A percentile compares a stretch with the other conserved stretches of the same genome.
phyloP scores from a whole-genome alignment of 1,284 basidiomycete genomes.

The Rhodotorula sp. region DNA sequence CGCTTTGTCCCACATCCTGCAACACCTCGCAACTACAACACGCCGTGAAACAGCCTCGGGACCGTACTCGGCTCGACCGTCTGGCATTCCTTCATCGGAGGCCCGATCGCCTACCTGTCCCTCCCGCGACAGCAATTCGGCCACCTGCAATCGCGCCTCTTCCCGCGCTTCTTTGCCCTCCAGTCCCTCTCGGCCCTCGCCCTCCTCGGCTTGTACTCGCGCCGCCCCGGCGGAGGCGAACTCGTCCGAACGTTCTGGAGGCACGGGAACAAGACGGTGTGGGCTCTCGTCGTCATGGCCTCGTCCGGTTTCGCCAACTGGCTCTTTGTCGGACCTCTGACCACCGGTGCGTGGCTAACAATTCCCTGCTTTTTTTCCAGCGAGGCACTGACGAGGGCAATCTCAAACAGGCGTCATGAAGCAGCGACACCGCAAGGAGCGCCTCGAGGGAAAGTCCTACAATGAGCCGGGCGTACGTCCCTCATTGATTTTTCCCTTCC shows the following conservation, averaged over 20 bases:
- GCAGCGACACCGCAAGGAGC: constrained; percentile 39
- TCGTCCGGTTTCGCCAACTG: constrained; percentile 35
- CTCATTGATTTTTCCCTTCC: background rate
- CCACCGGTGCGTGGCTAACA: constrained; percentile 38
- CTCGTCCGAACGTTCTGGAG: background rate
- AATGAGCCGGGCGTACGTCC: constrained; percentile 25
- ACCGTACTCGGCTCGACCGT: constrained; percentile 29
- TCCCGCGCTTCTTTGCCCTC: constrained; percentile 36
- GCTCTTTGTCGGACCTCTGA: constrained; percentile 38
- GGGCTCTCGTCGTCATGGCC: constrained; percentile 27
- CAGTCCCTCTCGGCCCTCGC: constrained; percentile 16
- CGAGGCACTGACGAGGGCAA: no score
- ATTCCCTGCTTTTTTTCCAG: no score
- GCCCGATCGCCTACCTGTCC: constrained; percentile 34
- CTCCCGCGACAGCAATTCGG: constrained; percentile 42
- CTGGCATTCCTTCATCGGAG: constrained; percentile 35
- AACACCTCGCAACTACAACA: background rate
- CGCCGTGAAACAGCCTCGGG: constrained; percentile 14
- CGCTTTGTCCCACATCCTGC: no score
- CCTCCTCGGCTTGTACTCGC: constrained; percentile 27
- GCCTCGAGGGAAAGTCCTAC: constrained; percentile 40
- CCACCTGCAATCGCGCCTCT: constrained; percentile 40
- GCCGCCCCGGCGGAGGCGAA: constrained; percentile 22
- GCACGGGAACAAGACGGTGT: constrained; percentile 21
- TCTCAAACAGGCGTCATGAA: constrained; percentile 34